Evolutionary conservation across 2,329 filamentous ascomycete species (phyloP).

Genomic region (Sporothrix mexicana): DNA sequence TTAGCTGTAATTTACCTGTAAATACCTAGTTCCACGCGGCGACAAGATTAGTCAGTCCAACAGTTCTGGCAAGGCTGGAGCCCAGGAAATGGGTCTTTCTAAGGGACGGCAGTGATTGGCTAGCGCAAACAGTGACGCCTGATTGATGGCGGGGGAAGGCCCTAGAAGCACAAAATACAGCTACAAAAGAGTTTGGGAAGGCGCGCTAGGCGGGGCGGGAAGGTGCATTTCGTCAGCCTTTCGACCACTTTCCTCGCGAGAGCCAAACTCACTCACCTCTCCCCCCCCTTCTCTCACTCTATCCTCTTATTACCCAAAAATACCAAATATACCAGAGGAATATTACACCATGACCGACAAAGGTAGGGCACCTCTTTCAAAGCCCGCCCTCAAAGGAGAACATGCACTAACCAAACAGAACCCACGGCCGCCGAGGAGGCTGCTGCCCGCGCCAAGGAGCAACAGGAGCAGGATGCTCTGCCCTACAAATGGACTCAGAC

Average conservation of each 20-base stretch:
- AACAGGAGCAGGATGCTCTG: conserved; percentile 84
- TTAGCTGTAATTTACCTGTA: not conserved
- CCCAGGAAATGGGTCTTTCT: not conserved
- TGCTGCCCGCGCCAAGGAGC: conserved; percentile 71
- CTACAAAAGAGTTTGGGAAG: not conserved
- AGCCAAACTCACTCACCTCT: not conserved
- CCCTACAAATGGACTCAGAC: conserved; percentile 98
- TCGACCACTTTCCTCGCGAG: conserved; percentile 14
- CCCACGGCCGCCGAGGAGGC: conserved; percentile 62
- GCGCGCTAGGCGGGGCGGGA: conserved; percentile 15
- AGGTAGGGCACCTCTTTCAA: not conserved
- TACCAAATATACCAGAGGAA: not conserved
- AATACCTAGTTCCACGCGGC: no score
- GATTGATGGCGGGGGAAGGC: conserved; percentile 30
- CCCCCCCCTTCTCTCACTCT: not conserved
- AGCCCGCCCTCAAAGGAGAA: not conserved
- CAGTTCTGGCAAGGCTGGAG: conserved; percentile 29
- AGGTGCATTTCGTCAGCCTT: conserved; percentile 33
- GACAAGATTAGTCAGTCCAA: conserved; percentile 28
- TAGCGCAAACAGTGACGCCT: not conserved
- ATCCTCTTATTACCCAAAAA: not conserved
- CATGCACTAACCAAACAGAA: conserved; percentile 48
- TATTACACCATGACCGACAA: conserved; percentile 28
- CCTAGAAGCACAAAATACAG: conserved; percentile 25
- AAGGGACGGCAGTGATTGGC: conserved; percentile 20